These are phyloP conservation scores for Epichloe sibirici DNA, from an alignment of 2,329 filamentous ascomycete species.

Conservation along the genomic window DNA sequence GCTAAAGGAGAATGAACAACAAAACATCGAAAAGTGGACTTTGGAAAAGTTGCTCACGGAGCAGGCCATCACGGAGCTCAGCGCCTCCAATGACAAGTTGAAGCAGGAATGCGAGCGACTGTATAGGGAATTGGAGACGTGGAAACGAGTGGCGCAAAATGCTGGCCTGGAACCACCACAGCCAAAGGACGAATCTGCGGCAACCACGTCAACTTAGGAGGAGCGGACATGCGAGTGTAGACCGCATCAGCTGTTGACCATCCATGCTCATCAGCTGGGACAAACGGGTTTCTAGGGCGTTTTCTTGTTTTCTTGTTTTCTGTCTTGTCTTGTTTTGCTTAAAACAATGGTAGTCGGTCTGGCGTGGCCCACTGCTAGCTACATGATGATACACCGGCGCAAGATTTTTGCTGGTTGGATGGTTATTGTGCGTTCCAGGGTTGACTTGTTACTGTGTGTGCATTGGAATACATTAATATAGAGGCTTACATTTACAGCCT, in stretches of 20 bases:
- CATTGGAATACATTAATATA: neutral
- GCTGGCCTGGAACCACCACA: constrained; percentile 39
- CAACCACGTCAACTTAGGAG: constrained; percentile 20
- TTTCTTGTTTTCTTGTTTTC: neutral
- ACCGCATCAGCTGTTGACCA: neutral
- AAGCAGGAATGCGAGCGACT: constrained; percentile 69
- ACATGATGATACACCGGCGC: constrained; percentile 1
- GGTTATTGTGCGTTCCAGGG: neutral
- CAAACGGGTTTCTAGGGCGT: neutral
- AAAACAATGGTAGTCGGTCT: neutral
- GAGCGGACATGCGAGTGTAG: neutral
- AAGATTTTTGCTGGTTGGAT: neutral
- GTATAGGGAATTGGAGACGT: constrained; percentile 66
- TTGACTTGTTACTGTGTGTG: no score
- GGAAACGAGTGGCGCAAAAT: constrained; percentile 58
- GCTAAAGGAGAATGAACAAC: constrained; percentile 84
- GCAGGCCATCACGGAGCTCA: constrained; percentile 80
- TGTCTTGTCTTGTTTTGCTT: neutral
- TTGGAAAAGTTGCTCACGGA: constrained; percentile 82
- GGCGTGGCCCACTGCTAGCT: neutral
- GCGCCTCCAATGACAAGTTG: constrained; percentile 74
- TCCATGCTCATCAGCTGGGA: neutral
- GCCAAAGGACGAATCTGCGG: constrained; percentile 23
- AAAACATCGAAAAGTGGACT: constrained; percentile 91
- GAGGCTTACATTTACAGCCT: neutral